Evolutionary conservation across 2,329 filamentous ascomycete genomes (phyloP), one percentile per base, ranked within the genome.

Genomic region (Aspergillus vadensis): DNA sequence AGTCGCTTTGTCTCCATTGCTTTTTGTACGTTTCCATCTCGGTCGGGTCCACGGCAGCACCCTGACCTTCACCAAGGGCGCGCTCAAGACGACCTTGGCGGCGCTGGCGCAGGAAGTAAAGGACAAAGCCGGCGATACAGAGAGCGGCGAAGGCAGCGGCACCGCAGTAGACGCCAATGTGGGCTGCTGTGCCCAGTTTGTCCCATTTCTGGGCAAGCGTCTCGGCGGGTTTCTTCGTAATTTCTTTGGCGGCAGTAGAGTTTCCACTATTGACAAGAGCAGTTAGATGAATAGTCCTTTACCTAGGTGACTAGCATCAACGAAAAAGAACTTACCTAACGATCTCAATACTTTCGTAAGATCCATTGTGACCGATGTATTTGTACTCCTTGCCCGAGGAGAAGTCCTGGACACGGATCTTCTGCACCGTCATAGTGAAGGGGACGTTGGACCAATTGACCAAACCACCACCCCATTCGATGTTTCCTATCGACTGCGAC

Each of bases 391-490:
- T 49, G 21, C 44, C 44, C 21, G 44, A 25, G 27, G 32, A 30
- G 10, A 52, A 52, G 9, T 52, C 49, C 30, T 52, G 49, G 15
- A 52, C 49, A n/a, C 49, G 49, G 32, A 52, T 21, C 30, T 27
- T 32, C 27, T 32, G 7, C 14, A 52, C 32, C 25, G 25, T 25
- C 54, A 56, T 56, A 1, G 39, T 56, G 12, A 47, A 56, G 4
- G 54, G 54, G 12, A 47, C 5, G 14, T 47, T 14, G 9, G 54
- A n/a, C 39, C 41, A 56, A 14, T 56, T 47, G 23, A 56, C 41
- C 54, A 47, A 30, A 38, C 54, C 54, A 10, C 54, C 54, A 25
- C 23, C 54, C 54, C 54, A 56, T 32, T 56, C 54, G 10, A 56
- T 56, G 14, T 47, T 56, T 14, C 54, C 54, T 12, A 47, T 14